Base-by-base conservation (phyloP, 192 early-diverging fungal species). In the Coemansia sp. region DNA sequence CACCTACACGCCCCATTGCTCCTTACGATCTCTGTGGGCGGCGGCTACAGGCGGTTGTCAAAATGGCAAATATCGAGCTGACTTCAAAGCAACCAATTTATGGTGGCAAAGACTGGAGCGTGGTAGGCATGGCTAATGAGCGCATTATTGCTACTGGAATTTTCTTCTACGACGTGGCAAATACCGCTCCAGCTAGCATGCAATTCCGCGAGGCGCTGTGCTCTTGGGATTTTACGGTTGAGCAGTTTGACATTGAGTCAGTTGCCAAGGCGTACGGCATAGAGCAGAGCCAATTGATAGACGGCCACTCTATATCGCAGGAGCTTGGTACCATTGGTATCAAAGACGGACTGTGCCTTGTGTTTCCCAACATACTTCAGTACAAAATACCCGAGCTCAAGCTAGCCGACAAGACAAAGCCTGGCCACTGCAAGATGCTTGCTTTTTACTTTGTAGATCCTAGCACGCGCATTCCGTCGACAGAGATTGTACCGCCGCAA, bases 401-500 rank as follows among this genome's bases (percentile, higher is more conserved):
- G n/a, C 71, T 90, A 9, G 62, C 20, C 9, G 84, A 88, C 57
- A 63, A 53, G 38, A 69, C 76, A 28, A 78, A 78, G 26, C 77
- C 82, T 0, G 89, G 89, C 3, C 69, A 80, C 39, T 77, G 85
- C 63, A 85, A 85, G 59, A 87, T 88, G 46, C 74, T 91, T 0
- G 65, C 61, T 13, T 88, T 89, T 51, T 88, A 88, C 72, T 63
- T 91, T n/a, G 71, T 91, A 0, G 66, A 91, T 48, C 89, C 89
- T 0, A 43, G 62, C 1, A 43, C 46, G 0, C 60, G 50, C 6
- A 73, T 85, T 33, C 14, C 71, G 9, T 85, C 83, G 23, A 87
- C 86, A 4, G 53, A 51, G n/a, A n/a, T n/a, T n/a, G n/a, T n/a
- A n/a, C n/a, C n/a, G n/a, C n/a, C n/a, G n/a, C n/a, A n/a, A n/a